Evolutionary conservation across 2,329 filamentous ascomycete species (phyloP), one percentile per base, ranked within the genome.

Genomic region (Microcera coccophila): DNA sequence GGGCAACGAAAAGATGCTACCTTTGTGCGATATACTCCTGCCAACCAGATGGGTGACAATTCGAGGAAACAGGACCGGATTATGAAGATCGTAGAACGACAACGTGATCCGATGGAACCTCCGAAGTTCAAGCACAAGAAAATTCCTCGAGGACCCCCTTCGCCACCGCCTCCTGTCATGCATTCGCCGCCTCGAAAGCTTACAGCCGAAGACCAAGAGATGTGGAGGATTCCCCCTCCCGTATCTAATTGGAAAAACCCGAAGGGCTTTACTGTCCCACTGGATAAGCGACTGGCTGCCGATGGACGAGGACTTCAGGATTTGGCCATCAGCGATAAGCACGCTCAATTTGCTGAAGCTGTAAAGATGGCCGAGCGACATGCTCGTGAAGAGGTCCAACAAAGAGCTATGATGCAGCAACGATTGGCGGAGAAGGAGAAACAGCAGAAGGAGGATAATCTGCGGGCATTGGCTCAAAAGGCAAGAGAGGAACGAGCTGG

Each of bases 221-320:
- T 87, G 45, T 98, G 93, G 93, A 90, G 84, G 60, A 96, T 81
- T 31, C 78, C 75, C 0, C 90, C 91, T 3, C 87, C 91, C 0
- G 84, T 98, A 2, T 95, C 88, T 16, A 97, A 97, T 66, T 98
- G 93, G 93, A 98, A 98, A 78, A 98, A 98, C 65, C 88, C 91
- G 1, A 97, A 97, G 71, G 93, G 93, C 58, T 98, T 95, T 62
- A 98, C 93, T 0, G 88, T 98, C 1, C 89, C 93, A 0, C 68
- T 98, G 39, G 93, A 98, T 65, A 98, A 98, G 73, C 84, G 93
- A 62, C 71, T 98, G 55, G 93, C 93, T 15, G 91, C 93, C 8
- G 91, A 97, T 64, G 93, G 93, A 11, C 79, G 93, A 58, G 89
- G 89, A 1, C 64, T 98, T 49, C 90, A 96, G 65, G 93, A 98